Percentiles rank a stretch among this genome's conserved stretches.
These are phyloP conservation scores for Reticulascus tulasneorum DNA, from an alignment of 2,329 filamentous ascomycete genomes.

Conservation along the genomic window DNA sequence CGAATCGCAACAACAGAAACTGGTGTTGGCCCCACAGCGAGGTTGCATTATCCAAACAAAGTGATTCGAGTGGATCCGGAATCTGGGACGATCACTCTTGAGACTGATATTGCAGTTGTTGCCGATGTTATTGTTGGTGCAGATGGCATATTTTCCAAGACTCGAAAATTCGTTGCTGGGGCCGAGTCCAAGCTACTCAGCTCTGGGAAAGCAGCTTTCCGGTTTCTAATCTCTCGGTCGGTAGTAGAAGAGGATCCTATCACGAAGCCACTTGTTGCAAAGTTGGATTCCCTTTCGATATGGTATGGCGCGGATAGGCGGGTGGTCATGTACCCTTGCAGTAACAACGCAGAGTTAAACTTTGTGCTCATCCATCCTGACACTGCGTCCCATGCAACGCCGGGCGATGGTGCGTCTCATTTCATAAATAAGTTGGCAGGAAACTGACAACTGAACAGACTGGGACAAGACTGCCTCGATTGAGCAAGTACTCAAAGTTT, in stretches of 20 bases:
- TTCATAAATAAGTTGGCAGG: neutral
- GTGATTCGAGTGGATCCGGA: slow-evolving; percentile 39
- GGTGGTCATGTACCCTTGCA: slow-evolving; percentile 44
- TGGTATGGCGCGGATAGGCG: slow-evolving; percentile 39
- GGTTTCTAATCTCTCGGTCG: slow-evolving; percentile 43
- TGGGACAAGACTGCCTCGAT: slow-evolving; percentile 35
- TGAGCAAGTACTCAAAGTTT: slow-evolving; percentile 32
- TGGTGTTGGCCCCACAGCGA: slow-evolving; percentile 29
- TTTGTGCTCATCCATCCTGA: slow-evolving; percentile 51
- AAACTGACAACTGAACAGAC: slow-evolving; percentile 16
- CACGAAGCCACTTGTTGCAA: slow-evolving; percentile 26
- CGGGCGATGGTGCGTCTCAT: slow-evolving; percentile 23
- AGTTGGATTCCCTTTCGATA: slow-evolving; percentile 26
- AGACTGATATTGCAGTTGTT: slow-evolving; percentile 35
- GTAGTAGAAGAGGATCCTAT: slow-evolving; percentile 26
- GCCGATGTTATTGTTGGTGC: slow-evolving; percentile 51
- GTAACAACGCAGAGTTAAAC: slow-evolving; percentile 39
- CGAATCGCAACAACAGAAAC: slow-evolving; percentile 31
- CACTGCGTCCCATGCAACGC: slow-evolving; percentile 28
- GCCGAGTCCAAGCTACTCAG: slow-evolving; percentile 28
- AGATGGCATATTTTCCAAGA: slow-evolving; percentile 43
- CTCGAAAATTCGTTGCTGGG: slow-evolving; percentile 19
- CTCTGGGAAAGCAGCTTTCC: slow-evolving; percentile 51
- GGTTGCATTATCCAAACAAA: slow-evolving; percentile 34
- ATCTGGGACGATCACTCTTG: slow-evolving; percentile 37